Conservation (phyloP, 1,284 basidiomycete genomes). For the Microbotryum violaceum region DNA sequence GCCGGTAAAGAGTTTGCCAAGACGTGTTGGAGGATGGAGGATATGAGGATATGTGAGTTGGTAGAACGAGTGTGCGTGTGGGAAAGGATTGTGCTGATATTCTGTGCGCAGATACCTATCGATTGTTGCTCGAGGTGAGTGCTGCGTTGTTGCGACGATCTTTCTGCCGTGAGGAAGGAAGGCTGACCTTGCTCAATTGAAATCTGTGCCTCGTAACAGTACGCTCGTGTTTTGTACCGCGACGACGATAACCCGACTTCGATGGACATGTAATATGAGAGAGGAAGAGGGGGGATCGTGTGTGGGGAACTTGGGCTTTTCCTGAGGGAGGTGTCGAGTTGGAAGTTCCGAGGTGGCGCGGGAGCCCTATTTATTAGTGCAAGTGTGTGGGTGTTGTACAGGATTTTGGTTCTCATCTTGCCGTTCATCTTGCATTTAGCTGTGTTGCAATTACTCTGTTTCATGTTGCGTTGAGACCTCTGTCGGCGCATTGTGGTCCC, state of each 20-base stretch:
- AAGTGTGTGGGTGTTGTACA: too few relatives aligned
- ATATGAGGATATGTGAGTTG: slow-evolving; percentile 41
- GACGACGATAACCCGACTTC: slow-evolving; percentile 15
- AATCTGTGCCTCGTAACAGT: neutral
- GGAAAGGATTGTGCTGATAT: neutral
- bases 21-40: slow-evolving; percentile 47
- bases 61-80: neutral
- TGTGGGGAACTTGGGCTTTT: too few relatives aligned
- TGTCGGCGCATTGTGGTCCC: too few relatives aligned
- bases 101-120: slow-evolving; percentile 9
- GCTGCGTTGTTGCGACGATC: neutral
- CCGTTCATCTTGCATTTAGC: neutral
- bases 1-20: slow-evolving; percentile 43
- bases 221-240: slow-evolving; percentile 14
- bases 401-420: too few relatives aligned
- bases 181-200: neutral
- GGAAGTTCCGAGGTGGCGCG: too few relatives aligned
- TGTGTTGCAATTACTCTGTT: too few relatives aligned
- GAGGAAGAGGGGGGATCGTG: too few relatives aligned
- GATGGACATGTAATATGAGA: slow-evolving; percentile 16
- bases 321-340: too few relatives aligned
- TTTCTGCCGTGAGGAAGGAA: neutral
- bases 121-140: slow-evolving; percentile 24
- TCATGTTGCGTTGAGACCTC: too few relatives aligned
- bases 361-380: too few relatives aligned